Evolutionary conservation across 495 filamentous ascomycete genomes (phyloP), one percentile per base, ranked within the genome.

Genomic region (Amniculicola lignicola): DNA sequence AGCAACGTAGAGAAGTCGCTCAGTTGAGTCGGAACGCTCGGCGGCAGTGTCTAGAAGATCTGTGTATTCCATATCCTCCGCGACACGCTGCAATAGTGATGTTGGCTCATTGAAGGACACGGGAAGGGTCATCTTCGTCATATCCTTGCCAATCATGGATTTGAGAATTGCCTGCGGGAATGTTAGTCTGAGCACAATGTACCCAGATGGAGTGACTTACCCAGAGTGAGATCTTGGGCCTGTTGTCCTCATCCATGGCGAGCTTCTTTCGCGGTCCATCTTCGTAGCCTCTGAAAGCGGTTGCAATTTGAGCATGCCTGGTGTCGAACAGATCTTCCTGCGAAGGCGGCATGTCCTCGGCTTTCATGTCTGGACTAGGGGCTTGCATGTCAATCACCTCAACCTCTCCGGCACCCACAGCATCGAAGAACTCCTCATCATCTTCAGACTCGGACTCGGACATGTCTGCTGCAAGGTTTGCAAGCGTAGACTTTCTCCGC

Each of bases 71-170:
- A 98, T 87, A 66, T 98, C 93, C 73, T 98, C 93, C 2, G 89
- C 88, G 24, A 95, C 90, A 66, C 93, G 88, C 65, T 97, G 90
- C 18, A 98, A 80, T n/a, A 98, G 74, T 15, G 93, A 97, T 10
- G 93, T 98, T 11, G 94, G 94, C 71, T 98, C 93, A 69, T 98
- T 98, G 75, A 98, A 98, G 10, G 93, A 96, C 4, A 98, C 93
- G 0, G 93, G 93, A 3, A 98, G 77, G 2, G 93, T 98, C 93
- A 98, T 97, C 74, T 90, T 96, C 16, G 93, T 98, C 93, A 98
- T 97, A 68, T 98, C 93, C 69, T 97, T 98, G 51, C 93, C 93
- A 64, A 98, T 95, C 93, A 98, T 98, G 35, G 93, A 98, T 76
- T 97, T 97, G 42, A 98, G 72, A 57, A 98, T 96, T 52, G 86